These are phyloP conservation scores for Botrytis fabae DNA, from an alignment of 2,329 filamentous ascomycete genomes.

Conservation along the genomic window DNA sequence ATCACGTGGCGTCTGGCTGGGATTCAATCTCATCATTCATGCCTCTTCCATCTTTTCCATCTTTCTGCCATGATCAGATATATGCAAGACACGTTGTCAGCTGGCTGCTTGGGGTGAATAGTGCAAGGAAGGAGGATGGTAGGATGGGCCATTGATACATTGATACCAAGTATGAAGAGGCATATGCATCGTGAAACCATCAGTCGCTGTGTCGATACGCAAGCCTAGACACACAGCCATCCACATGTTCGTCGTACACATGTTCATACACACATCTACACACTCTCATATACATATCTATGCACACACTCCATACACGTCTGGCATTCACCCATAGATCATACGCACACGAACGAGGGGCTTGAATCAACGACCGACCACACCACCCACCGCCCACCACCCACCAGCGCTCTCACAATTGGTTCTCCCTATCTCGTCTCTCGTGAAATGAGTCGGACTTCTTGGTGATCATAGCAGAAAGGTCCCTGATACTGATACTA, in stretches of 20 bases:
- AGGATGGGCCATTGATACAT: neutral
- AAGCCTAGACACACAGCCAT: no score
- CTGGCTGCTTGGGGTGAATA: neutral
- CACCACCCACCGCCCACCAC: neutral
- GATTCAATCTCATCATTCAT: neutral
- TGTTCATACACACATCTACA: no score
- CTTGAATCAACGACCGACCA: neutral
- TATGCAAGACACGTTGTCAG: neutral
- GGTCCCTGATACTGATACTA: neutral
- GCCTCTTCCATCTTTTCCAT: neutral
- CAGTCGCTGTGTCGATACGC: neutral
- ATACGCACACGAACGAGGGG: neutral
- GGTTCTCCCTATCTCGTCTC: neutral
- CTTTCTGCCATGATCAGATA: neutral
- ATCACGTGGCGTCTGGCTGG: neutral
- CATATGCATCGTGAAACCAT: neutral
- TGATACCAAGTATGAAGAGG: no score
- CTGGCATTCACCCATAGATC: neutral
- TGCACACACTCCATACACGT: neutral
- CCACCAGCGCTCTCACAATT: neutral
- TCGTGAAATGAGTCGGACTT: neutral
- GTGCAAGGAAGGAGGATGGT: neutral
- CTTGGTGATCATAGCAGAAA: conserved; percentile 3
- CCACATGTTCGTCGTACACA: no score
- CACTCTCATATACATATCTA: no score